Evolutionary conservation across 2,329 filamentous ascomycete genomes (phyloP).

Genomic region (Aspergillus pseudoviridinutans): DNA sequence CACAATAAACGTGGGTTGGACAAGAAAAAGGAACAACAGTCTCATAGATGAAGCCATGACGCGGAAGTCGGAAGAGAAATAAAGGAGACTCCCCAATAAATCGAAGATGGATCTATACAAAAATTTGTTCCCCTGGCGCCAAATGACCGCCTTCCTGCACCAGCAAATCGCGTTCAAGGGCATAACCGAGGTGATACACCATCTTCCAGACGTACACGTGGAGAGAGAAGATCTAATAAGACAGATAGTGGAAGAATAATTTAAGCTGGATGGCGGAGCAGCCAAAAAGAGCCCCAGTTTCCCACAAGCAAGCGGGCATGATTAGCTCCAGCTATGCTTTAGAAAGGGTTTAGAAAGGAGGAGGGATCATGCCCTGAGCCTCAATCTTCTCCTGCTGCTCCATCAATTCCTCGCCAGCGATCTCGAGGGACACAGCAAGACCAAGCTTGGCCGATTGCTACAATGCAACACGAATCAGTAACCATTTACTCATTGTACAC

Average conservation of each 20-base stretch:
- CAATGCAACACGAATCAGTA: slow-evolving; percentile 13
- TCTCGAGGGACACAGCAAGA: slow-evolving; percentile 87
- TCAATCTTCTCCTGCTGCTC: slow-evolving; percentile 67
- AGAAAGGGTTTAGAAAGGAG: slow-evolving; percentile 44
- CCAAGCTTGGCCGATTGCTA: slow-evolving; percentile 95
- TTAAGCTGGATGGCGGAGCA: slow-evolving; percentile 21
- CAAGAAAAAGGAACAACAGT: slow-evolving; percentile 23
- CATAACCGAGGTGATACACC: slow-evolving; percentile 30
- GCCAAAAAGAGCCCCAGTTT: slow-evolving; percentile 6
- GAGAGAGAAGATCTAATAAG: slow-evolving; percentile 44
- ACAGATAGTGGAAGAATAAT: slow-evolving; percentile 32
- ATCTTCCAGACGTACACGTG: slow-evolving; percentile 30
- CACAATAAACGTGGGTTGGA: slow-evolving; percentile 17
- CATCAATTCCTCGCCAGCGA: slow-evolving; percentile 78
- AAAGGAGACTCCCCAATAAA: slow-evolving; percentile 13
- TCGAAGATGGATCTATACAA: slow-evolving; percentile 38
- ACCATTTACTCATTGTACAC: slow-evolving; percentile 1
- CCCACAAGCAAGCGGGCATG: slow-evolving; percentile 6
- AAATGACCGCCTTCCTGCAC: slow-evolving; percentile 32
- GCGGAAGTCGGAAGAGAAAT: slow-evolving; percentile 16
- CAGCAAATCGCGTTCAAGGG: slow-evolving; percentile 30
- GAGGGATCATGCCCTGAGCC: slow-evolving; percentile 42
- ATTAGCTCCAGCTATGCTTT: slow-evolving; percentile 11
- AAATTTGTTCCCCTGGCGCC: slow-evolving; percentile 34
- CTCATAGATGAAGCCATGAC: slow-evolving; percentile 22